Evolutionary conservation across 2,329 filamentous ascomycete species (phyloP).

Genomic region (Helotiales sp.): DNA sequence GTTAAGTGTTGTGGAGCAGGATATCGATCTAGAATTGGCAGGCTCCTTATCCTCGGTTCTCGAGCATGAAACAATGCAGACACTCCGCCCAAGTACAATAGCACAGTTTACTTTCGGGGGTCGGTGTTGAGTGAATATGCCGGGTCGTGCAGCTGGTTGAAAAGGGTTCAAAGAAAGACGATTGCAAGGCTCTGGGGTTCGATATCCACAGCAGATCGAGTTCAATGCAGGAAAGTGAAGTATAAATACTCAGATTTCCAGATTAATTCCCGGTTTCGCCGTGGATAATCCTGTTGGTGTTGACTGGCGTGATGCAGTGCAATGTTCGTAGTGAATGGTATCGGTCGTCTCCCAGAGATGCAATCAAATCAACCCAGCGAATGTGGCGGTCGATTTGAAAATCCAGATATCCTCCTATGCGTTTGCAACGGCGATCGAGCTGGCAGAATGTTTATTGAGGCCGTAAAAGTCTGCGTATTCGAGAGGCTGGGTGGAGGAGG

Average conservation of each 20-base stretch:
- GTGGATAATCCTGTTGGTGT: neutral
- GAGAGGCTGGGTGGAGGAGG: neutral
- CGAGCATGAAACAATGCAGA: neutral
- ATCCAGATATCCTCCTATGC: neutral
- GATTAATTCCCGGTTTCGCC: neutral
- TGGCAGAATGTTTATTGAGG: neutral
- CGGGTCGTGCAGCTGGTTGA: neutral
- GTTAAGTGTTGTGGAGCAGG: neutral
- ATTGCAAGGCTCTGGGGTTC: neutral
- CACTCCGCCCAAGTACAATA: neutral
- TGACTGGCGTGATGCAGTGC: neutral
- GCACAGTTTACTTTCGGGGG: neutral
- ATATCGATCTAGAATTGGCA: neutral
- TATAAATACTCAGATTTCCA: neutral
- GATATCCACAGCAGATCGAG: neutral
- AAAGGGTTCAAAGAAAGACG: neutral
- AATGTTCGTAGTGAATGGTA: neutral
- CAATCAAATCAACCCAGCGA: constrained; percentile 1
- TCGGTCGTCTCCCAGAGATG: neutral
- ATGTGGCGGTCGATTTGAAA: neutral
- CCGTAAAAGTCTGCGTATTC: constrained; percentile 1
- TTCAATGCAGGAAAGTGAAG: neutral
- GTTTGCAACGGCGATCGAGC: neutral
- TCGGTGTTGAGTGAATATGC: neutral
- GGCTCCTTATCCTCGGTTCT: neutral